Percentiles rank a stretch among this genome's conserved stretches.
These are phyloP conservation scores for Uronychia binucleata DNA, from an alignment of 73 alveolate genomes.

Conservation along the genomic window DNA sequence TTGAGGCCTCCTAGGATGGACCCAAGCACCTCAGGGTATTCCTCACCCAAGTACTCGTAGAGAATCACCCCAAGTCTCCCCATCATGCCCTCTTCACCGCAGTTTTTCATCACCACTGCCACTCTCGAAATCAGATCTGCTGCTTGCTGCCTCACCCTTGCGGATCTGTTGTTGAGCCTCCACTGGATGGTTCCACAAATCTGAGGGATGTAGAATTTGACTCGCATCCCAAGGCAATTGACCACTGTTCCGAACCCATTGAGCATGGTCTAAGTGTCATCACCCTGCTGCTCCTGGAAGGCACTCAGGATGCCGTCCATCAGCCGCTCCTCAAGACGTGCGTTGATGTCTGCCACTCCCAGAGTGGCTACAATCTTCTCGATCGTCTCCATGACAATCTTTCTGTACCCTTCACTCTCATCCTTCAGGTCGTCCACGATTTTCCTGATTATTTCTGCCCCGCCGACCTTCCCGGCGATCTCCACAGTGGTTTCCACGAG, in stretches of 20 bases:
- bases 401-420: slow-evolving; percentile 97
- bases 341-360: slow-evolving; percentile 99
- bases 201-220: slow-evolving; percentile 96
- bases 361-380: slow-evolving; percentile 94
- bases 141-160: slow-evolving; percentile 98
- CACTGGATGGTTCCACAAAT: slow-evolving; percentile 98
- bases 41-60: slow-evolving; percentile 99
- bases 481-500: slow-evolving; percentile 99
- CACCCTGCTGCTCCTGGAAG: slow-evolving; percentile 96
- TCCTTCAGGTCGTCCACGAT: slow-evolving; percentile 96
- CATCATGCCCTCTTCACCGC: slow-evolving; percentile 97
- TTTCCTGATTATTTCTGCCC: slow-evolving; percentile 93
- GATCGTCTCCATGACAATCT: slow-evolving; percentile 99
- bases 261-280: slow-evolving; percentile 95
- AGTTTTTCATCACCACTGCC: slow-evolving; percentile 97
- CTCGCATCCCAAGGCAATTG: slow-evolving; percentile 97
- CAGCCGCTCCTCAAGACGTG: slow-evolving; percentile 94
- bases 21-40: slow-evolving; percentile 99
- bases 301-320: slow-evolving; percentile 99
- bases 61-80: slow-evolving; percentile 95
- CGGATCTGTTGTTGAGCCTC: slow-evolving; percentile 98
- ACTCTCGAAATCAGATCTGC: slow-evolving; percentile 98
- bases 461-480: slow-evolving; percentile 98
- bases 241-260: slow-evolving; percentile 99
- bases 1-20: slow-evolving; percentile 98